A percentile compares a stretch with the other conserved stretches of the same genome.
These are phyloP conservation scores for Prunus campanulata DNA, from an alignment of 306 rosid genomes.

Conservation along the genomic window DNA sequence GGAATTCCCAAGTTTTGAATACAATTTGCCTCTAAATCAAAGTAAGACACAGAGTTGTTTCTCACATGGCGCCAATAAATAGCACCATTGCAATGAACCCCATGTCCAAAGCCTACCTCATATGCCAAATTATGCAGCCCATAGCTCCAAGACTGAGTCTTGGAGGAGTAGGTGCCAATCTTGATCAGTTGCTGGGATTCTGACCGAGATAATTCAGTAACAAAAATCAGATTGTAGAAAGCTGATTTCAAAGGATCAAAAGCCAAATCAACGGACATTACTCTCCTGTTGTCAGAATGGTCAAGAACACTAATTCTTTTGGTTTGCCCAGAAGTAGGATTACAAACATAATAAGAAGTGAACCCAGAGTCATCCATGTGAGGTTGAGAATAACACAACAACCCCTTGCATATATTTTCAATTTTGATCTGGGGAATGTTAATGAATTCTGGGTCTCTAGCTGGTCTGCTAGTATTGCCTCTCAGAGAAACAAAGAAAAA, in stretches of 20 bases:
- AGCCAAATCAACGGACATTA: slow-evolving; percentile 16
- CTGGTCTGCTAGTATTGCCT: neutral
- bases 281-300: neutral
- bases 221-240: slow-evolving; percentile 26
- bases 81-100: slow-evolving; percentile 29
- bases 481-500: slow-evolving; percentile 7
- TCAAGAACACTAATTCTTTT: slow-evolving; percentile 10
- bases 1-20: slow-evolving; percentile 11
- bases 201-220: neutral
- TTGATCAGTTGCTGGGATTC: neutral
- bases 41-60: neutral
- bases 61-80: slow-evolving; percentile 20
- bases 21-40: slow-evolving; percentile 4
- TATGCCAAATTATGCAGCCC: neutral
- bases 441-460: neutral
- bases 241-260: slow-evolving; percentile 25
- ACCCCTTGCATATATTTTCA: slow-evolving; percentile 29
- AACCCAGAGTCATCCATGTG: neutral
- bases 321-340: slow-evolving; percentile 27
- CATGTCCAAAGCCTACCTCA: slow-evolving; percentile 13
- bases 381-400: slow-evolving; percentile 12
- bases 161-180: slow-evolving; percentile 21
- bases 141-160: slow-evolving; percentile 22
- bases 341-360: slow-evolving; percentile 12
- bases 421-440: neutral